These are phyloP conservation scores for Globisporangium barbulae DNA, from an alignment of 352 stramenopile species.

Conservation along the genomic window DNA sequence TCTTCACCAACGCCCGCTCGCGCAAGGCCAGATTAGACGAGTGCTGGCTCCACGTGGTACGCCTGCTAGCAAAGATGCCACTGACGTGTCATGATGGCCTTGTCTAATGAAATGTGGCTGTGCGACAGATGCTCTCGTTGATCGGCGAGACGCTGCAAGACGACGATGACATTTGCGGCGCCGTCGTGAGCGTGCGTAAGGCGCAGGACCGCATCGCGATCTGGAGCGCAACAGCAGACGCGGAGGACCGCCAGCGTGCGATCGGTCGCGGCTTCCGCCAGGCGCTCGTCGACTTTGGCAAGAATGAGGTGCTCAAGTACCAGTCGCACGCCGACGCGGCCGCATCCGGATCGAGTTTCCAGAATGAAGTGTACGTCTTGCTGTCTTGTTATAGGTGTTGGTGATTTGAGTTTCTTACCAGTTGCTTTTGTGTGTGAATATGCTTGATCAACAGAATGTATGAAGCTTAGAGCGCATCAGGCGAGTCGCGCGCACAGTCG, in stretches of 20 bases:
- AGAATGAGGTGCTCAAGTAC: conserved; percentile 89
- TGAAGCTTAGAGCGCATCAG: conserved; percentile 57
- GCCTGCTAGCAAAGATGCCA: conserved; percentile 4
- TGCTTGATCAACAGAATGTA: conserved; percentile 59
- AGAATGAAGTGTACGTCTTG: conserved; percentile 85
- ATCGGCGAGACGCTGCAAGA: conserved; percentile 96
- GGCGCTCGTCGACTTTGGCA: conserved; percentile 77
- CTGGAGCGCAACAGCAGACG: conserved; percentile 87
- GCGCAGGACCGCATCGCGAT: conserved; percentile 94
- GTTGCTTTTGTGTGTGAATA: conserved; percentile 2
- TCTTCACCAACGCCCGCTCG: conserved; percentile 94
- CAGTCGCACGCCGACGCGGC: conserved; percentile 85
- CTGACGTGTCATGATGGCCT: neutral
- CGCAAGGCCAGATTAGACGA: conserved; percentile 92
- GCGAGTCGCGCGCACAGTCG: neutral
- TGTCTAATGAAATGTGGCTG: neutral
- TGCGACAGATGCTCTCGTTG: conserved; percentile 88
- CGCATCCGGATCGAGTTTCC: conserved; percentile 86
- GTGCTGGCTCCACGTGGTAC: conserved; percentile 94
- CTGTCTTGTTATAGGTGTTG: neutral
- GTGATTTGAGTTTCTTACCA: neutral
- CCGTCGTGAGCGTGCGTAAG: conserved; percentile 95
- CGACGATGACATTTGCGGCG: conserved; percentile 93
- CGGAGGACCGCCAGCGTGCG: conserved; percentile 70
- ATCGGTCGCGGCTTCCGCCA: conserved; percentile 81